Percentiles rank a stretch among this genome's conserved stretches.
Evolutionary conservation across 768 basidiomycete species (phyloP).

Genomic region (Pisolithus orientalis): DNA sequence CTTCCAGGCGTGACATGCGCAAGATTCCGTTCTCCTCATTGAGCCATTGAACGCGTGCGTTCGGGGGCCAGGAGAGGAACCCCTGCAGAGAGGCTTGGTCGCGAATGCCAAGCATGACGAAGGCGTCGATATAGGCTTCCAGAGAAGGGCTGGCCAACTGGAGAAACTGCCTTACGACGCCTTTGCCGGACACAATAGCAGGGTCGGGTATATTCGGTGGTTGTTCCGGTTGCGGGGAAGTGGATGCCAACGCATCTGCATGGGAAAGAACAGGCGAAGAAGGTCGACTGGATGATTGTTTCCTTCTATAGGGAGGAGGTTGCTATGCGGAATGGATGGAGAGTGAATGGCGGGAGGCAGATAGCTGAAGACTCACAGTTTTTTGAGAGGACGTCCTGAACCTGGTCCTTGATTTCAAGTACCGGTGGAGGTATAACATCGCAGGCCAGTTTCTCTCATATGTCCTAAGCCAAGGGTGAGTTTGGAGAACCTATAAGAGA

Average conservation of each 20-base stretch:
- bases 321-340: no score
- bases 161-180: slow-evolving; percentile 12
- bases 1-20: slow-evolving; percentile 18
- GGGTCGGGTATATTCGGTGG: no score
- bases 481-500: background rate
- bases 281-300: no score
- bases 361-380: background rate
- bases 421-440: background rate
- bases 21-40: slow-evolving; percentile 6
- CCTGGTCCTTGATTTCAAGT: background rate
- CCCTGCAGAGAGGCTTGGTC: slow-evolving; percentile 13
- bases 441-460: slow-evolving; percentile 2
- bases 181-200: background rate
- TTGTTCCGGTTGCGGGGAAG: no score
- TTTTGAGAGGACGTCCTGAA: background rate
- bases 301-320: no score
- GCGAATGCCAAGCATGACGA: slow-evolving; percentile 17
- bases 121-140: slow-evolving; percentile 12
- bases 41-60: slow-evolving; percentile 11
- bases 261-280: no score
- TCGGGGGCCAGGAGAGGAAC: slow-evolving; percentile 20
- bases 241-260: no score
- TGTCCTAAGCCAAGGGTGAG: background rate
- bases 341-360: no score
- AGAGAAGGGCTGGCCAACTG: slow-evolving; percentile 16